Percentiles rank a stretch among this genome's conserved stretches.
phyloP scores from a whole-genome alignment of 805 yeast species.

The Starmerella cellae region DNA sequence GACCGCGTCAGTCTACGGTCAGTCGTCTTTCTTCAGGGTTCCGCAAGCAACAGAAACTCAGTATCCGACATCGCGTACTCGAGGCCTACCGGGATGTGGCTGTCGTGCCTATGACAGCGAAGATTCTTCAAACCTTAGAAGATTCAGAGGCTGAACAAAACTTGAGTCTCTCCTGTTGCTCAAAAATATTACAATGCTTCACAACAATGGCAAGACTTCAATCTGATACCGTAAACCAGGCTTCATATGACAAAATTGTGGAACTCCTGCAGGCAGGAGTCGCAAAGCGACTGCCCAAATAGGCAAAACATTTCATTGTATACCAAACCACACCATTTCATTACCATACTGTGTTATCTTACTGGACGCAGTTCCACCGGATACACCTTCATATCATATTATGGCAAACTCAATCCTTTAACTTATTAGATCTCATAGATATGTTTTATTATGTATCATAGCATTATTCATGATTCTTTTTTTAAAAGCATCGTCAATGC shows the following conservation, averaged over 20 bases:
- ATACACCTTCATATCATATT: no score
- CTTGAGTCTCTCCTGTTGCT: neutral
- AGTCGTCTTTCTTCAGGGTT: neutral
- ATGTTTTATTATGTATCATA: no score
- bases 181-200: conserved; percentile 46
- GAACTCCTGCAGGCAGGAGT: neutral
- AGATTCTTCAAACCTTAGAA: neutral
- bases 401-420: no score
- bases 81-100: conserved; percentile 29
- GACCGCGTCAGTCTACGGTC: conserved; percentile 10
- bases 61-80: conserved; percentile 24
- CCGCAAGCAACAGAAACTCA: conserved; percentile 12
- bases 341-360: no score
- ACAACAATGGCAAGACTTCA: conserved; percentile 43
- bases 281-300: neutral
- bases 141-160: neutral
- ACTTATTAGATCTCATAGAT: no score
- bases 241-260: neutral
- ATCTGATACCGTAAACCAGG: neutral
- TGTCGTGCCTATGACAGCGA: conserved; percentile 23
- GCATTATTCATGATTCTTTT: no score
- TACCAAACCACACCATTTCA: no score
- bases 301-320: no score
- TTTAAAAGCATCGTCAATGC: no score
- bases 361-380: no score